Conservation (phyloP, 371 early-diverging fungal genomes). For the Massospora cicadina region DNA sequence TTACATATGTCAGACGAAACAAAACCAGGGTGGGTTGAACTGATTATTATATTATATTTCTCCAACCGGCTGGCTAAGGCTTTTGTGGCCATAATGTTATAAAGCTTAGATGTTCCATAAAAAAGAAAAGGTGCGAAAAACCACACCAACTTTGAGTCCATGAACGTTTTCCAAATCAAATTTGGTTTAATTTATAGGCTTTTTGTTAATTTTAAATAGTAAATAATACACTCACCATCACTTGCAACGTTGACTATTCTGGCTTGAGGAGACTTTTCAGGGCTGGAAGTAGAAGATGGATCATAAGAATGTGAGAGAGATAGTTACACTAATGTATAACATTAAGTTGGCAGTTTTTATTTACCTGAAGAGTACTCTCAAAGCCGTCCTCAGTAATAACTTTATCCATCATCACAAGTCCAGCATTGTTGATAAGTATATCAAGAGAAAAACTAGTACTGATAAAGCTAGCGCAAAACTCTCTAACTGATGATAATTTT, state of each 20-base stretch:
- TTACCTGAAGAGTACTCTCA: not conserved
- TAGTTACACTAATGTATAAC: constrained; percentile 4
- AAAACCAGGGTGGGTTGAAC: constrained; percentile 45
- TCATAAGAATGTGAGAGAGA: not conserved
- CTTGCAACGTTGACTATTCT: constrained; percentile 4
- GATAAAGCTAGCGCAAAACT: constrained; percentile 14
- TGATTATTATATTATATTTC: constrained; percentile 30
- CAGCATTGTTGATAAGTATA: constrained; percentile 12
- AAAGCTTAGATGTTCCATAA: constrained; percentile 24
- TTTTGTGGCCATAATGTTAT: constrained; percentile 37
- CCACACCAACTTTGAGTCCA: constrained; percentile 16
- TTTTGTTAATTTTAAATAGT: not conserved
- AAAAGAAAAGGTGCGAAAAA: constrained; percentile 18
- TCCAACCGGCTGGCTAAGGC: constrained; percentile 25
- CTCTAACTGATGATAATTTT: constrained; percentile 14
- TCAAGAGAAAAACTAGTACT: constrained; percentile 12
- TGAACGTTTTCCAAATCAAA: constrained; percentile 12
- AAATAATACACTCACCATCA: not conserved
- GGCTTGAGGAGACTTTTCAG: not conserved
- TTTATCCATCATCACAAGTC: not conserved
- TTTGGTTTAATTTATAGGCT: not conserved
- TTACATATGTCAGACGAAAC: constrained; percentile 1
- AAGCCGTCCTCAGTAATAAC: not conserved
- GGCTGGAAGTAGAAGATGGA: not conserved
- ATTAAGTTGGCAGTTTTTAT: not conserved